phyloP scores from a whole-genome alignment of 1,284 basidiomycete genomes.

The Lentinula novae-zelandiae region DNA sequence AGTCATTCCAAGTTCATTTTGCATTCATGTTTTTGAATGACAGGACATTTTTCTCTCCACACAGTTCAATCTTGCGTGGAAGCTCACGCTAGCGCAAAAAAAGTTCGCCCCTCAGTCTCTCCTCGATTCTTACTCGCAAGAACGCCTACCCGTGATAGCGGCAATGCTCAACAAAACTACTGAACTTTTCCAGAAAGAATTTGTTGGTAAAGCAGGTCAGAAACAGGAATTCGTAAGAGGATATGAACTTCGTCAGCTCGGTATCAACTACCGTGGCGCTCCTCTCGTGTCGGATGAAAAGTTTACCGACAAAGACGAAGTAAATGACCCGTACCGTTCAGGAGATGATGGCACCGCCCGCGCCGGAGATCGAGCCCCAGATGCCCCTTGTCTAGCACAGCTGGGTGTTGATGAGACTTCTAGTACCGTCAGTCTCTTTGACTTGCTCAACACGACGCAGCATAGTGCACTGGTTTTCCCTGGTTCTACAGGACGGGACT shows the following conservation, averaged over 20 bases:
- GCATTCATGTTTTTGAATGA: neutral
- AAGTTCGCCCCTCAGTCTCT: conserved; percentile 26
- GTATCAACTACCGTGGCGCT: conserved; percentile 31
- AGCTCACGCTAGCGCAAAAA: conserved; percentile 34
- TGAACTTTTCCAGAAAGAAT: conserved; percentile 18
- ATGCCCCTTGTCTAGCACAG: conserved; percentile 24
- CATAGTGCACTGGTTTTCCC: conserved; percentile 16
- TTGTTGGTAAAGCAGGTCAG: conserved; percentile 5
- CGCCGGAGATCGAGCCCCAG: conserved; percentile 30
- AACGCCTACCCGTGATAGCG: conserved; percentile 35
- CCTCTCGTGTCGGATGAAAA: conserved; percentile 15
- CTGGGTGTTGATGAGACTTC: conserved; percentile 10
- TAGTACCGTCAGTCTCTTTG: conserved; percentile 6
- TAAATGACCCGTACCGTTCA: conserved; percentile 18
- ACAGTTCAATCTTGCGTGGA: conserved; percentile 40
- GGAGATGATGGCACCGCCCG: conserved; percentile 17
- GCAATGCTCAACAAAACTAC: conserved; percentile 28
- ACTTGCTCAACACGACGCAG: conserved; percentile 3
- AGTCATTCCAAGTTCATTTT: neutral
- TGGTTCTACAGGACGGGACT: neutral
- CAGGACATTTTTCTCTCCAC: neutral
- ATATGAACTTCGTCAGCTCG: conserved; percentile 21
- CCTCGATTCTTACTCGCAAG: conserved; percentile 30
- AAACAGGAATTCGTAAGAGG: conserved; percentile 7
- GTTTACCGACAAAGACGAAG: neutral